These are phyloP conservation scores for Thalassiosira delicatula DNA, from an alignment of 352 stramenopile genomes.

Conservation along the genomic window DNA sequence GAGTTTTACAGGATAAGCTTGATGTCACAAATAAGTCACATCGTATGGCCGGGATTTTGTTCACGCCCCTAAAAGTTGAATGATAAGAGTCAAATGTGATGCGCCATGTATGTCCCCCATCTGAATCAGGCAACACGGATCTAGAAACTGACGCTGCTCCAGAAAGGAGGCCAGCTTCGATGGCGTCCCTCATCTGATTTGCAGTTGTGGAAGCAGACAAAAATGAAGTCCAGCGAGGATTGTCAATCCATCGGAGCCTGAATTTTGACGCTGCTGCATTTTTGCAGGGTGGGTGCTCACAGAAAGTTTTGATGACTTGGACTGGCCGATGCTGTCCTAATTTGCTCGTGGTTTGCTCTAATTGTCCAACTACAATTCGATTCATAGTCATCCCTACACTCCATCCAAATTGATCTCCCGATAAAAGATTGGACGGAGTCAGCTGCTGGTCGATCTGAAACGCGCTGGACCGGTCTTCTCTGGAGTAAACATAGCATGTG, in stretches of 20 bases:
- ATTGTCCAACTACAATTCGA: slow-evolving; percentile 71
- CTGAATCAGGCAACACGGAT: slow-evolving; percentile 49
- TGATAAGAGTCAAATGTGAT: slow-evolving; percentile 68
- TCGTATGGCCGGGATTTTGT: slow-evolving; percentile 42
- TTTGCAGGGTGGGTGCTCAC: slow-evolving; percentile 38
- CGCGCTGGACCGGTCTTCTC: slow-evolving; percentile 30
- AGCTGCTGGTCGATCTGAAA: slow-evolving; percentile 76
- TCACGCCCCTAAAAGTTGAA: slow-evolving; percentile 30
- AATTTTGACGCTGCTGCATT: slow-evolving; percentile 38
- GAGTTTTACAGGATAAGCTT: slow-evolving; percentile 49
- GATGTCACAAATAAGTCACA: slow-evolving; percentile 58
- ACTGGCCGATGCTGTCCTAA: slow-evolving; percentile 61
- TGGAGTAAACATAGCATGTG: slow-evolving; percentile 72
- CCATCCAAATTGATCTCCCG: slow-evolving; percentile 75
- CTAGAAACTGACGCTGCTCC: slow-evolving; percentile 53
- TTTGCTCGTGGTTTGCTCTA: slow-evolving; percentile 56
- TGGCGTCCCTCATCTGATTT: slow-evolving; percentile 50
- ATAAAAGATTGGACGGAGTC: slow-evolving; percentile 69
- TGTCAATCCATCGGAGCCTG: slow-evolving; percentile 47
- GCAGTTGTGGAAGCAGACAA: slow-evolving; percentile 44
- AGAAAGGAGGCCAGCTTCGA: slow-evolving; percentile 56
- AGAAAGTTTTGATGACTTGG: slow-evolving; percentile 67
- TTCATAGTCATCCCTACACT: slow-evolving; percentile 72
- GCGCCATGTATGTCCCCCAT: slow-evolving; percentile 55
- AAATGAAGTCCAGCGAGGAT: slow-evolving; percentile 30